phyloP scores from a whole-genome alignment of 2,329 filamentous ascomycete genomes.

The Thermoascus crustaceus region DNA sequence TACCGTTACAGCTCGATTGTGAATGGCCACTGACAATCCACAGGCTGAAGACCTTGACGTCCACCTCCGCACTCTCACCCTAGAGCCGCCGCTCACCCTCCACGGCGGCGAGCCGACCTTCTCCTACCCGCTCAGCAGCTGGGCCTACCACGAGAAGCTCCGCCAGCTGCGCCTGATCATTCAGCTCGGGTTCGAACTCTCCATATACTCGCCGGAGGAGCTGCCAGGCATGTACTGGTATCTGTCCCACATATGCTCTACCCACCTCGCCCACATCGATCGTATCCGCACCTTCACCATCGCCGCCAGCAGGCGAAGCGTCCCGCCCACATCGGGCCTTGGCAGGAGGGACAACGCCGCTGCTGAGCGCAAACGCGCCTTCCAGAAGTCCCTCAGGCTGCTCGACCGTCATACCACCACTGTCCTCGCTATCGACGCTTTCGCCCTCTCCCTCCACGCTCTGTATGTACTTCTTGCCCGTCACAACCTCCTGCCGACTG shows the following conservation, averaged over 20 bases:
- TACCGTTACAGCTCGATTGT: not conserved
- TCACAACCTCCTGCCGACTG: constrained; percentile 41
- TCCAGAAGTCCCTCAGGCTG: constrained; percentile 39
- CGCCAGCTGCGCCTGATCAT: constrained; percentile 77
- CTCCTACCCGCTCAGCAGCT: constrained; percentile 70
- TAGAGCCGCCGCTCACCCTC: constrained; percentile 53
- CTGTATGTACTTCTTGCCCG: constrained; percentile 61
- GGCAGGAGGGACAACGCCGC: constrained; percentile 10
- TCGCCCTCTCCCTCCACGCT: constrained; percentile 45
- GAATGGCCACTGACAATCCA: constrained; percentile 4
- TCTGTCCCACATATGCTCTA: constrained; percentile 63
- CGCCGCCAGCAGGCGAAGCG: constrained; percentile 21
- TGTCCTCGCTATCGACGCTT: constrained; percentile 51
- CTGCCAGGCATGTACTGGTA: constrained; percentile 88
- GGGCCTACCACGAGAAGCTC: constrained; percentile 88
- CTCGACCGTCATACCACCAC: constrained; percentile 57
- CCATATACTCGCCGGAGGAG: constrained; percentile 81
- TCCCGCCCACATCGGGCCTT: constrained; percentile 10
- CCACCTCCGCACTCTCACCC: constrained; percentile 53
- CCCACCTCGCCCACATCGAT: constrained; percentile 60
- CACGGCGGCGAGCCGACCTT: constrained; percentile 50
- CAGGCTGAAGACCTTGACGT: constrained; percentile 62
- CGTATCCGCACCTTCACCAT: constrained; percentile 61
- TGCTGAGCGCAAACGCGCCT: constrained; percentile 23
- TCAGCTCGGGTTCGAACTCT: constrained; percentile 88